Conservation (phyloP, 129 eudicot genomes). For the Cynara cardunculus region DNA sequence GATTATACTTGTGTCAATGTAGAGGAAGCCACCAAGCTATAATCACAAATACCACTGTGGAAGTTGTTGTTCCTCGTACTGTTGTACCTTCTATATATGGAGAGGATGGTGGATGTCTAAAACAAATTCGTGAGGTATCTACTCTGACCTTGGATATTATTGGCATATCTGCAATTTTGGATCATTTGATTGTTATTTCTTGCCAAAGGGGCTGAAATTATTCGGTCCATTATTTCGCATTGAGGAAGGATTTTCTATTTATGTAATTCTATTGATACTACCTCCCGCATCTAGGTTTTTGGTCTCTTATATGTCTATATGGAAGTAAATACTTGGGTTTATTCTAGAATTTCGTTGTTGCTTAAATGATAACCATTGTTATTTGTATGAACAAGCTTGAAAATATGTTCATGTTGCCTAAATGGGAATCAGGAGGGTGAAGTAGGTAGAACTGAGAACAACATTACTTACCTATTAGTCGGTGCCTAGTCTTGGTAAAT, state of each 20-base stretch:
- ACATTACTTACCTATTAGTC: not conserved
- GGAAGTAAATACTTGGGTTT: not conserved
- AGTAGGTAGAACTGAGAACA: not conserved
- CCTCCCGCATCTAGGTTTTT: not conserved
- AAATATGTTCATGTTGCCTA: not conserved
- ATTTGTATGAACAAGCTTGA: too few species aligned
- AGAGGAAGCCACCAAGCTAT: slow-evolving; percentile 64
- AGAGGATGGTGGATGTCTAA: slow-evolving; percentile 93
- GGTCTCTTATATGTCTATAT: not conserved
- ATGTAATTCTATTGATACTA: not conserved
- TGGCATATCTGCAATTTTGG: slow-evolving; percentile 1
- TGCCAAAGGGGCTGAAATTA: not conserved
- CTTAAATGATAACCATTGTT: not conserved
- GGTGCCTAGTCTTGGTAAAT: not conserved
- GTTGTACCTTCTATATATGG: slow-evolving; percentile 91
- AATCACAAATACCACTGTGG: slow-evolving; percentile 86
- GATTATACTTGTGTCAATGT: not conserved
- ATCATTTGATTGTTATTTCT: not conserved
- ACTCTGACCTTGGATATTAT: not conserved
- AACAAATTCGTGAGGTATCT: slow-evolving; percentile 78
- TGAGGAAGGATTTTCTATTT: not conserved
- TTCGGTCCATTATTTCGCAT: not conserved
- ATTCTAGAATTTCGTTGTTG: not conserved
- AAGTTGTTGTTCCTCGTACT: slow-evolving; percentile 91
- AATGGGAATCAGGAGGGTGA: not conserved